phyloP scores from a whole-genome alignment of 1,284 basidiomycete species.

The Cryptococcus sp. region DNA sequence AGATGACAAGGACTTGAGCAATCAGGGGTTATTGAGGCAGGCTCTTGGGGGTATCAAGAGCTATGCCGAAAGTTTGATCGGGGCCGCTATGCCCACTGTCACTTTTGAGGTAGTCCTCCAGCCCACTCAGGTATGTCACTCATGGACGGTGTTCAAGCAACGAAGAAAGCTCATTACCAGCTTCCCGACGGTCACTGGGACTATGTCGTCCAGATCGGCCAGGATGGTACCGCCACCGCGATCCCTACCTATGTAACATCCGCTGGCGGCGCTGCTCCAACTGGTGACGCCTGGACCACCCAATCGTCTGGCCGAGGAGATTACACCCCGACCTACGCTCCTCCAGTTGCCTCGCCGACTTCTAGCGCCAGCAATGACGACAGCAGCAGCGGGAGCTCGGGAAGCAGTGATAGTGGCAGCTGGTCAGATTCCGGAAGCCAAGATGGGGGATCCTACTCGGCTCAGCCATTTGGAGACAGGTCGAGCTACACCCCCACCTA shows the following conservation, averaged over 20 bases:
- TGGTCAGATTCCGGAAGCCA: no score
- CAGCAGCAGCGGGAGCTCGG: not conserved
- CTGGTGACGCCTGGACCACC: constrained; percentile 4
- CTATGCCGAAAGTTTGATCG: constrained; percentile 33
- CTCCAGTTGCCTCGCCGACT: not conserved
- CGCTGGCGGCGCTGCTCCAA: constrained; percentile 3
- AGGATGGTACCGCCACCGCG: constrained; percentile 45
- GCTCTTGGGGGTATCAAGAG: constrained; percentile 34
- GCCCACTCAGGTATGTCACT: constrained; percentile 41
- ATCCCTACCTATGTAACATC: constrained; percentile 33
- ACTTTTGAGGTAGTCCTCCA: constrained; percentile 44
- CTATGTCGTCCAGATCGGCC: constrained; percentile 43
- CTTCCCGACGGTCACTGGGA: constrained; percentile 47
- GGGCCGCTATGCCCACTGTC: constrained; percentile 39
- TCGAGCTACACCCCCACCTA: not conserved
- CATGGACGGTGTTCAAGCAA: no score
- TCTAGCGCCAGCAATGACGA: not conserved
- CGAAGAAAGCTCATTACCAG: constrained; percentile 4
- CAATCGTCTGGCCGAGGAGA: not conserved
- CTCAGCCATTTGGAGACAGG: not conserved
- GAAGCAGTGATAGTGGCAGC: not conserved
- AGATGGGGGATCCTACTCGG: not conserved
- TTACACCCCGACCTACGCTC: not conserved
- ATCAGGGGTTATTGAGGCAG: not conserved
- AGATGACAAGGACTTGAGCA: not conserved